Evolutionary conservation across 352 stramenopile species (phyloP), one percentile per base, ranked within the genome.

Genomic region (Globisporangium echinulatum): DNA sequence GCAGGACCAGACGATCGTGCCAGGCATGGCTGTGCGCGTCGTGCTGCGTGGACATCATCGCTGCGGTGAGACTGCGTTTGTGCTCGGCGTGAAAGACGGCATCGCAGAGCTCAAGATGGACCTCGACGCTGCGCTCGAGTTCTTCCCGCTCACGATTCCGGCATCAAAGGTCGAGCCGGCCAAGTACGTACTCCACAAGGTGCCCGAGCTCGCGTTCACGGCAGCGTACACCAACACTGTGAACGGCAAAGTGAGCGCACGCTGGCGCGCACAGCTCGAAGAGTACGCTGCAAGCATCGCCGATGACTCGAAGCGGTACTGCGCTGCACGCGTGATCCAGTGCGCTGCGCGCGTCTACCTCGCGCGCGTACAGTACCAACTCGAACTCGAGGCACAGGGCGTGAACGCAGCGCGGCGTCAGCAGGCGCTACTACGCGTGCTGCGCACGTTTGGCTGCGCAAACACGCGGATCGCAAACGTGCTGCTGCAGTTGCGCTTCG

Each of bases 51-150:
- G 84, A 1, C 84, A 94, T n/a, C 63, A 79, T 4, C 79, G 82
- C 3, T 90, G 82, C 55, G 84, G 84, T 1, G 82, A 94, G 64
- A 92, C 84, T 1, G 82, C 75, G 1, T 92, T 80, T 36, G 82
- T 94, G 6, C 69, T 94, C 3, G 70, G 67, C 10, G 63, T 92
- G 15, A 66, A 75, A 37, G 80, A 92, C 25, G 62, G 75, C 0
- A 81, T 90, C 10, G 82, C 82, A 40, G 71, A 92, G 50, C 74
- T 92, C 25, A 94, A 94, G 48, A 81, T 94, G 66, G 84, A 94
- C 42, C 56, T 88, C n/a, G 84, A 92, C 42, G 77, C 78, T 9
- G 68, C 75, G 43, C 68, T 92, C n/a, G 84, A 94, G 61, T 94
- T 94, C 61, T 80, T 94, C 49, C 82, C 82, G 14, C 58, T 92